These are phyloP conservation scores for Penicillium chermesinum DNA, from an alignment of 495 filamentous ascomycete genomes.

Conservation along the genomic window DNA sequence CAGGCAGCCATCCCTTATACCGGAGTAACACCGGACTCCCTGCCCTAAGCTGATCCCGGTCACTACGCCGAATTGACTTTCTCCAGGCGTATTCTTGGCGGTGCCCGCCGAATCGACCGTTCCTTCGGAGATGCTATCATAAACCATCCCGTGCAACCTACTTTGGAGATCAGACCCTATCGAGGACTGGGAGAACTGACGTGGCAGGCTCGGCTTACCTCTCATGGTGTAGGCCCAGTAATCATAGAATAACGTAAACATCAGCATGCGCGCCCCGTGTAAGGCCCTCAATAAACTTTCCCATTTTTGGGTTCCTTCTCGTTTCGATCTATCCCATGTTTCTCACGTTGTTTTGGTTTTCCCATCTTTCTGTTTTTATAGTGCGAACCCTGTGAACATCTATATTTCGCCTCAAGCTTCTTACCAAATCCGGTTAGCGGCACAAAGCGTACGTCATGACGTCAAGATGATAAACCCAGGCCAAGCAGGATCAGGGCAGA, in stretches of 20 bases:
- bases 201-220: slow-evolving; percentile 17
- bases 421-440: slow-evolving; percentile 15
- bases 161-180: background rate
- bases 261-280: background rate
- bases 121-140: background rate
- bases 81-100: background rate
- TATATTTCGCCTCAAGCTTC: slow-evolving; percentile 8
- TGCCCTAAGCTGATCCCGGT: background rate
- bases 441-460: slow-evolving; percentile 20
- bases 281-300: no score
- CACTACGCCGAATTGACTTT: background rate
- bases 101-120: background rate
- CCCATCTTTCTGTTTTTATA: background rate
- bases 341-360: background rate
- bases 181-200: slow-evolving; percentile 15
- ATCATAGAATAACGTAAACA: background rate
- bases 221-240: background rate
- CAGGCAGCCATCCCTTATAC: slow-evolving; percentile 1
- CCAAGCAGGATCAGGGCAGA: background rate
- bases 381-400: background rate
- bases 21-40: background rate
- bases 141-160: background rate
- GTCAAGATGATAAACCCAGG: slow-evolving; percentile 34
- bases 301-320: no score
- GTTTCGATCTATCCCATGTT: background rate